Conservation (phyloP, 768 basidiomycete genomes). For the Lentinula edodes region DNA sequence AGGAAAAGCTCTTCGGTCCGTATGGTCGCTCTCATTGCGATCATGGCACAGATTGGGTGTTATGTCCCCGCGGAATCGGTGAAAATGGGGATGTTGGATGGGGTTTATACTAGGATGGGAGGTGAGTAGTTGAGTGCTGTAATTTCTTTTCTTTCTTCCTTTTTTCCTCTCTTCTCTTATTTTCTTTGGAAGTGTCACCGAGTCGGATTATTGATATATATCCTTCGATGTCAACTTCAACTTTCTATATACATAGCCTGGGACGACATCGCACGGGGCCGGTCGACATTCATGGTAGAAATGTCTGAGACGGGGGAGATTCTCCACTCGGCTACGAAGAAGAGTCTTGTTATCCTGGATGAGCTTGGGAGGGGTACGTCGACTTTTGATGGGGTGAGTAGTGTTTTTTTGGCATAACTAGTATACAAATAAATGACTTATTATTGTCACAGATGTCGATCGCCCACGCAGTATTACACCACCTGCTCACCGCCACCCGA, state of each 20-base stretch:
- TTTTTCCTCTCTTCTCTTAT: too few relatives aligned
- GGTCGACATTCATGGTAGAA: conserved; percentile 97
- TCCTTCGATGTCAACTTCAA: too few relatives aligned
- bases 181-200: too few relatives aligned
- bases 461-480: conserved; percentile 73
- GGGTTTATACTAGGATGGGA: conserved; percentile 86
- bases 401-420: neutral
- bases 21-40: conserved; percentile 69
- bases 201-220: too few relatives aligned
- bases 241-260: conserved; percentile 44
- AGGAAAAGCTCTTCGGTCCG: conserved; percentile 81
- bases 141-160: too few relatives aligned
- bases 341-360: conserved; percentile 86
- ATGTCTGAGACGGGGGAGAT: conserved; percentile 93
- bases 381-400: conserved; percentile 78
- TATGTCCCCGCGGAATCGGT: conserved; percentile 83
- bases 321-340: conserved; percentile 63
- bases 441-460: conserved; percentile 73
- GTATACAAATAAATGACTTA: neutral
- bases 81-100: conserved; percentile 75
- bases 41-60: conserved; percentile 90
- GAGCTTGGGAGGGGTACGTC: conserved; percentile 88
- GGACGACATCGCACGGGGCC: conserved; percentile 81
- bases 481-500: conserved; percentile 51
- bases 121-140: conserved; percentile 34